Percentiles rank a stretch among this genome's conserved stretches.
These are phyloP conservation scores for Epichloe uncinata DNA, from an alignment of 2,329 filamentous ascomycete genomes.

Conservation along the genomic window DNA sequence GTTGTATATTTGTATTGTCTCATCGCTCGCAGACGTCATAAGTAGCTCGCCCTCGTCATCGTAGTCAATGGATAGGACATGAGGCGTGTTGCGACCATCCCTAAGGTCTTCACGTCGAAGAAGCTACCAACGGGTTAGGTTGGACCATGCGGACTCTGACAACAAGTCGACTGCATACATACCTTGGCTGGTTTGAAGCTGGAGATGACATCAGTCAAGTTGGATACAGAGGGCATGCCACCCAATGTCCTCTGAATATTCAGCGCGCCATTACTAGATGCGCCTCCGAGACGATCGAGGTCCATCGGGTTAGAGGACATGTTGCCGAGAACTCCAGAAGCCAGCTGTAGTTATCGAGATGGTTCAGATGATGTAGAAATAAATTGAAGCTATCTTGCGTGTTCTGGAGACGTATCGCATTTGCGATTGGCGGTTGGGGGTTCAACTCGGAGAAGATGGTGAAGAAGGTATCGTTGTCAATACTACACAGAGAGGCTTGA, in stretches of 20 bases:
- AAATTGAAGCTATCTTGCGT: neutral
- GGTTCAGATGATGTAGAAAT: neutral
- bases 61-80: slow-evolving; percentile 86
- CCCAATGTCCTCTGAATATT: slow-evolving; percentile 37
- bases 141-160: neutral
- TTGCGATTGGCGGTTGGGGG: neutral
- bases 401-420: neutral
- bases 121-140: slow-evolving; percentile 21
- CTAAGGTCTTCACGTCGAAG: slow-evolving; percentile 46
- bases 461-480: too few relatives aligned
- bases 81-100: slow-evolving; percentile 38
- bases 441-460: neutral
- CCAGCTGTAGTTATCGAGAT: neutral
- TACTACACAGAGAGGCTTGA: neutral
- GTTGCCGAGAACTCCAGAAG: neutral
- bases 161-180: slow-evolving; percentile 11
- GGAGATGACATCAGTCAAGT: slow-evolving; percentile 64
- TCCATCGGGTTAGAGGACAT: slow-evolving; percentile 47
- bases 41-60: slow-evolving; percentile 89
- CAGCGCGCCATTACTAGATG: slow-evolving; percentile 30
- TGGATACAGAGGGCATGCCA: slow-evolving; percentile 37
- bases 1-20: slow-evolving; percentile 91
- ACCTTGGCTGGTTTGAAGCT: slow-evolving; percentile 73
- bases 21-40: slow-evolving; percentile 84
- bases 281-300: slow-evolving; percentile 31